Evolutionary conservation across 805 yeast genomes (phyloP).

Genomic region (Myxozyma kluyveri): DNA sequence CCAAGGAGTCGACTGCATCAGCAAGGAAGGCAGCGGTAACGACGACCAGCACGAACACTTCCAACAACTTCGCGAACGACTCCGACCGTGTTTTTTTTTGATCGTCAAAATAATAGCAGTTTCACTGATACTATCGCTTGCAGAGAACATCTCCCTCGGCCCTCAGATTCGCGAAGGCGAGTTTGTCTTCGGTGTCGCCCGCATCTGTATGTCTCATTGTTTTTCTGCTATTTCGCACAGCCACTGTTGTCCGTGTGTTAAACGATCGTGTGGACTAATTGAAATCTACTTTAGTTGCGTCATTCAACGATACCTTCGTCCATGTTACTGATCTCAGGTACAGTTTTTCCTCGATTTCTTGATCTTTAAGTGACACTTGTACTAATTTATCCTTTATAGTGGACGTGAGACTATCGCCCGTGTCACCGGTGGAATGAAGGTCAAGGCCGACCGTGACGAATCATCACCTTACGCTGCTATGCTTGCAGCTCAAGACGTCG

Average conservation of each 20-base stretch:
- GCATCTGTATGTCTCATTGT: conserved; percentile 61
- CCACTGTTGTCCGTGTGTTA: background rate
- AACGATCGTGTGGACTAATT: background rate
- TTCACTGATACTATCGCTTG: background rate
- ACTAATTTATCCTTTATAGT: conserved; percentile 42
- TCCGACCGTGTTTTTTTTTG: background rate
- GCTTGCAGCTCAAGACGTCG: conserved; percentile 99
- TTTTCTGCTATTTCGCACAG: background rate
- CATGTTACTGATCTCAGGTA: conserved; percentile 87
- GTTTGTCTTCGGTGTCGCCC: conserved; percentile 99
- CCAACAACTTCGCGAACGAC: background rate
- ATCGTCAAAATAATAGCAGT: background rate
- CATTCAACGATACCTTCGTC: conserved; percentile 99
- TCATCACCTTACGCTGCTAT: conserved; percentile 99
- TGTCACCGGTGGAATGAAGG: conserved; percentile 99
- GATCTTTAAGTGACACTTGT: too few species aligned
- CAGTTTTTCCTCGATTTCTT: conserved; percentile 1
- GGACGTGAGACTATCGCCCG: conserved; percentile 99
- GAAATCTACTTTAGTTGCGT: conserved; percentile 54
- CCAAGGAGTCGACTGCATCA: background rate
- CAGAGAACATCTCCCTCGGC: conserved; percentile 56
- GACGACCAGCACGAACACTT: too few species aligned
- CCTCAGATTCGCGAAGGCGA: conserved; percentile 94
- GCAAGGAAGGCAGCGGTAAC: background rate
- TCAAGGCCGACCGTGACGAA: conserved; percentile 99